Conservation (phyloP, 2,329 filamentous ascomycete genomes). For the Ceratocystis papillata region DNA sequence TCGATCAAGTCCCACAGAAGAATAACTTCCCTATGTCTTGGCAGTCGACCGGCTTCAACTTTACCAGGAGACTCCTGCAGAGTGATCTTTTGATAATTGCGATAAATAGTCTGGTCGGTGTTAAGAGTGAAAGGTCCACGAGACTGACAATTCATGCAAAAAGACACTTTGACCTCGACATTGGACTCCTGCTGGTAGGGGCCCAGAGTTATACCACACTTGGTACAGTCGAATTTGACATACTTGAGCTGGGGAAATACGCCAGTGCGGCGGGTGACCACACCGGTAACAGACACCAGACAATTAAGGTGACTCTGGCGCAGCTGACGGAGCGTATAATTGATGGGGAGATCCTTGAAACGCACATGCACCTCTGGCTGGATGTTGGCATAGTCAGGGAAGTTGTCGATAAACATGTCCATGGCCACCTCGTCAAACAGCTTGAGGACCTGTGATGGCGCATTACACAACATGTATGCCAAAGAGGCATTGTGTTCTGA, state of each 20-base stretch:
- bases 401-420: slow-evolving; percentile 90
- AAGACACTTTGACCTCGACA: slow-evolving; percentile 89
- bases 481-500: slow-evolving; percentile 83
- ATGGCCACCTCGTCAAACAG: slow-evolving; percentile 95
- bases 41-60: slow-evolving; percentile 87
- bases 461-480: slow-evolving; percentile 92
- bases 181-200: slow-evolving; percentile 97
- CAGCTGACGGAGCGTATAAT: slow-evolving; percentile 88
- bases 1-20: slow-evolving; percentile 96
- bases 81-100: slow-evolving; percentile 96
- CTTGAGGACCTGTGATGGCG: slow-evolving; percentile 86
- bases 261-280: slow-evolving; percentile 85
- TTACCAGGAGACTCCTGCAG: slow-evolving; percentile 95
- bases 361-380: slow-evolving; percentile 96
- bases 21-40: slow-evolving; percentile 86
- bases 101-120: slow-evolving; percentile 94
- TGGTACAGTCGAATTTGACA: slow-evolving; percentile 93
- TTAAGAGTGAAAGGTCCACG: slow-evolving; percentile 91
- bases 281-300: slow-evolving; percentile 83
- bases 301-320: slow-evolving; percentile 95
- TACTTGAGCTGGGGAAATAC: slow-evolving; percentile 98
- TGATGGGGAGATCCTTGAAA: slow-evolving; percentile 86
- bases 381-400: slow-evolving; percentile 94
- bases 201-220: slow-evolving; percentile 82
- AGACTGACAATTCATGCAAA: slow-evolving; percentile 93